These are phyloP conservation scores for Phytophthora pisi DNA, from an alignment of 352 stramenopile species.

Conservation along the genomic window DNA sequence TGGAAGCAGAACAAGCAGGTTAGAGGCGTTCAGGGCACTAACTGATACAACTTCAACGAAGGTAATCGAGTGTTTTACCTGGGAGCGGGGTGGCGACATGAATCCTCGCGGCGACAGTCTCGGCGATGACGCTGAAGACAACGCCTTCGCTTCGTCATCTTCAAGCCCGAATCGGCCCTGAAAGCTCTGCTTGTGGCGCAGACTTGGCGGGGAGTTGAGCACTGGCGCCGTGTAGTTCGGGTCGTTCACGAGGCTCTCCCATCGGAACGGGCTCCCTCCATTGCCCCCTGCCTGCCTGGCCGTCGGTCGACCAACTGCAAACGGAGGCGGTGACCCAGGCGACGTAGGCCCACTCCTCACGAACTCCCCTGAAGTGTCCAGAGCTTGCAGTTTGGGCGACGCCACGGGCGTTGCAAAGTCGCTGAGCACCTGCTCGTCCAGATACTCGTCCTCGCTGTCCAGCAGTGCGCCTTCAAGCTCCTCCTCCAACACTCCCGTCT, in stretches of 20 bases:
- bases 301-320: slow-evolving; percentile 49
- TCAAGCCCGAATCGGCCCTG: slow-evolving; percentile 44
- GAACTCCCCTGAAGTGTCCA: slow-evolving; percentile 68
- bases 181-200: slow-evolving; percentile 39
- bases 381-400: slow-evolving; percentile 60
- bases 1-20: slow-evolving; percentile 5
- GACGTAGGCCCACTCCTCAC: slow-evolving; percentile 39
- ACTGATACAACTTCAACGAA: not conserved
- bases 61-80: slow-evolving; percentile 17
- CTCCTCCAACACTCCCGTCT: slow-evolving; percentile 8
- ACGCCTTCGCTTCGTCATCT: slow-evolving; percentile 44
- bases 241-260: slow-evolving; percentile 70
- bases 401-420: slow-evolving; percentile 66
- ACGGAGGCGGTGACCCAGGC: slow-evolving; percentile 69
- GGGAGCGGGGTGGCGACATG: slow-evolving; percentile 45
- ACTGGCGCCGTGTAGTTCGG: slow-evolving; percentile 61
- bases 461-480: slow-evolving; percentile 33
- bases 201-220: slow-evolving; percentile 52
- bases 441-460: slow-evolving; percentile 39
- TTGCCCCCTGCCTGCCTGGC: slow-evolving; percentile 15
- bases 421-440: slow-evolving; percentile 60
- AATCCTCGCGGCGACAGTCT: slow-evolving; percentile 36
- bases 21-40: slow-evolving; percentile 4
- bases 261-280: slow-evolving; percentile 63
- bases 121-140: slow-evolving; percentile 29